These are phyloP conservation scores for Penicillium sumatraense DNA, from an alignment of 2,329 filamentous ascomycete species.

Conservation along the genomic window DNA sequence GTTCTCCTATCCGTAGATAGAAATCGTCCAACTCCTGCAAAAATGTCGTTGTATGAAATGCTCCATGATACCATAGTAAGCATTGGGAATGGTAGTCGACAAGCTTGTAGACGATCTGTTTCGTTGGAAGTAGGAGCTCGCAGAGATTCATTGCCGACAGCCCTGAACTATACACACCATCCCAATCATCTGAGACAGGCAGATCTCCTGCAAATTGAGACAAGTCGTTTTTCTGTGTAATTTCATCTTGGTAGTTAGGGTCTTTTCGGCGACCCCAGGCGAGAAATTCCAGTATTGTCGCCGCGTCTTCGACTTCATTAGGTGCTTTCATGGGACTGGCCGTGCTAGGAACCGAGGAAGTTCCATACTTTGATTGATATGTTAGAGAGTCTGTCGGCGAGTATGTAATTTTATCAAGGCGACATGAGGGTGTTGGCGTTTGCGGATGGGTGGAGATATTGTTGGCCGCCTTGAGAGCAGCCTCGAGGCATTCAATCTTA, in stretches of 20 bases:
- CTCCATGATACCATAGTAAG: slow-evolving; percentile 47
- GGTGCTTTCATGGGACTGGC: not conserved
- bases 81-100: slow-evolving; percentile 45
- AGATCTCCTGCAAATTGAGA: slow-evolving; percentile 31
- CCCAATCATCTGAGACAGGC: slow-evolving; percentile 13
- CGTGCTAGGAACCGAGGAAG: not conserved
- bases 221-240: slow-evolving; percentile 19
- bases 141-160: slow-evolving; percentile 25
- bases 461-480: slow-evolving; percentile 22
- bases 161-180: slow-evolving; percentile 5
- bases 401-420: not conserved
- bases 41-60: slow-evolving; percentile 34
- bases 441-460: slow-evolving; percentile 4
- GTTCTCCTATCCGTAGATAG: slow-evolving; percentile 36
- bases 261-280: slow-evolving; percentile 56
- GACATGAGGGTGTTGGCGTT: slow-evolving; percentile 1
- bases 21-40: slow-evolving; percentile 46
- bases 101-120: slow-evolving; percentile 27
- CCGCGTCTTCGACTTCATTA: slow-evolving; percentile 44
- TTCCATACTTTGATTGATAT: not conserved
- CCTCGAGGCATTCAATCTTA: slow-evolving; percentile 33
- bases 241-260: slow-evolving; percentile 31
- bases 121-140: slow-evolving; percentile 42
- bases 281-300: slow-evolving; percentile 54
- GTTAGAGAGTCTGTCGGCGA: slow-evolving; percentile 6